Evolutionary conservation across 2,329 filamentous ascomycete genomes (phyloP), one percentile per base, ranked within the genome.

Genomic region (Penicillium capsulatum): DNA sequence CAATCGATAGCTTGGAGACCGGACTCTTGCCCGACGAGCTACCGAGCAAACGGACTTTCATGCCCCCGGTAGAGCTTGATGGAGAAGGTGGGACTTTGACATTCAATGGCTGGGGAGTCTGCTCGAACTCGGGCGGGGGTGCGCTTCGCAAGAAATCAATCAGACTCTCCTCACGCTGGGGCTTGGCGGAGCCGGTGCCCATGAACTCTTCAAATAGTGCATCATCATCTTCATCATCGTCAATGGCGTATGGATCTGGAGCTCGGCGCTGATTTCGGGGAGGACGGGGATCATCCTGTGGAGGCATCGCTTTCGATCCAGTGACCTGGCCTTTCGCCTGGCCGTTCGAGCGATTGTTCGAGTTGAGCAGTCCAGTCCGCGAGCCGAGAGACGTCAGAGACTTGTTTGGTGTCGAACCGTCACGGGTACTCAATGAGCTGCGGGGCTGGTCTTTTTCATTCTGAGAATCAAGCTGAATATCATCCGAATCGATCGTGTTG

Each of bases 231-330:
- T 82, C 85, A 37, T 70, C 69, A 19, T 81, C 53, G 57, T 96
- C 90, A 48, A 97, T 87, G n/a, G 89, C 87, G 51, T 97, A 97
- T 0, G 91, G 92, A 56, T 98, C 92, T 40, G 79, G 85, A 36
- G 89, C 80, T 17, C 87, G 81, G 31, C 83, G 79, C 31, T 83
- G 86, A 57, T 86, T 94, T 38, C 85, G 79, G 53, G 79, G 77
- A 4, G 86, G 83, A 59, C 81, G 75, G 63, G 72, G 47, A 28
- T 53, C 52, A 13, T 59, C 54, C 4, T 69, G 64, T 8, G 48
- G 50, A 38, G 56, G 46, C 33, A 26, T 11, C 31, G 24, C 7
- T 9, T 30, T 38, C 13, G 34, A 37, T 17, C 34, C 44, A 4
- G 44, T 15, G 9, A 47, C 45, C 33, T 52, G n/a, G n/a, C n/a